These are phyloP conservation scores for Echeveria elegans DNA, from an alignment of 164 flowering plant species.

Conservation along the genomic window DNA sequence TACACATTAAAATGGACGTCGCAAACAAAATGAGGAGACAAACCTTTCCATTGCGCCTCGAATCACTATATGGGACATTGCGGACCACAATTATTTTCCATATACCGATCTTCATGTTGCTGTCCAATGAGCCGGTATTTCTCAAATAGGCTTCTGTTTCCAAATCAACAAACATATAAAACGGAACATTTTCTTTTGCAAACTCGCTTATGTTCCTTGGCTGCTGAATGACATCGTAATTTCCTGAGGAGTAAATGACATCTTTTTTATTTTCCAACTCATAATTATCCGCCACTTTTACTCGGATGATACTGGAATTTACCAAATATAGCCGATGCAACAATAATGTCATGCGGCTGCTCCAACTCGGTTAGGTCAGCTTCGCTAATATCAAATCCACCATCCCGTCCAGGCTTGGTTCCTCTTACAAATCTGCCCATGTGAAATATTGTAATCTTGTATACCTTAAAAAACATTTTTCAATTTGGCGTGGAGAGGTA, in stretches of 20 bases:
- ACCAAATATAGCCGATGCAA: conserved; percentile 72
- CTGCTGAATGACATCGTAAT: conserved; percentile 78
- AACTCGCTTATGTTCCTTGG: conserved; percentile 64
- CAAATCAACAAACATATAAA: conserved; percentile 90
- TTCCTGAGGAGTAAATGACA: conserved; percentile 34
- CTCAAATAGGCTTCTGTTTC: conserved; percentile 72
- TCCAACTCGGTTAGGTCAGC: conserved; percentile 29
- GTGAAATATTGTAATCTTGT: not conserved
- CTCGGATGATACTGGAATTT: conserved; percentile 7
- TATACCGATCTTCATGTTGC: conserved; percentile 51
- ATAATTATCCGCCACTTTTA: not conserved
- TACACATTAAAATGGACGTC: not conserved
- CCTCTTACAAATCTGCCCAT: conserved; percentile 33
- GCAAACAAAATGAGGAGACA: not conserved
- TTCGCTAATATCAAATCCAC: conserved; percentile 38
- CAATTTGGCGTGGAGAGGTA: not conserved
- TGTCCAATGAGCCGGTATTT: conserved; percentile 43
- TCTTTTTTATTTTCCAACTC: not conserved
- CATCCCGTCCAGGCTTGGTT: conserved; percentile 29
- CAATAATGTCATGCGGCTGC: conserved; percentile 27
- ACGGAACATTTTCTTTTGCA: conserved; percentile 50
- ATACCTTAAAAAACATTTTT: not conserved
- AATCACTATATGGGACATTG: conserved; percentile 68
- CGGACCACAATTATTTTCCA: conserved; percentile 83
- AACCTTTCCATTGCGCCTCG: conserved; percentile 95